Evolutionary conservation across 2,329 filamentous ascomycete genomes (phyloP).

Genomic region (Nemania sp.): DNA sequence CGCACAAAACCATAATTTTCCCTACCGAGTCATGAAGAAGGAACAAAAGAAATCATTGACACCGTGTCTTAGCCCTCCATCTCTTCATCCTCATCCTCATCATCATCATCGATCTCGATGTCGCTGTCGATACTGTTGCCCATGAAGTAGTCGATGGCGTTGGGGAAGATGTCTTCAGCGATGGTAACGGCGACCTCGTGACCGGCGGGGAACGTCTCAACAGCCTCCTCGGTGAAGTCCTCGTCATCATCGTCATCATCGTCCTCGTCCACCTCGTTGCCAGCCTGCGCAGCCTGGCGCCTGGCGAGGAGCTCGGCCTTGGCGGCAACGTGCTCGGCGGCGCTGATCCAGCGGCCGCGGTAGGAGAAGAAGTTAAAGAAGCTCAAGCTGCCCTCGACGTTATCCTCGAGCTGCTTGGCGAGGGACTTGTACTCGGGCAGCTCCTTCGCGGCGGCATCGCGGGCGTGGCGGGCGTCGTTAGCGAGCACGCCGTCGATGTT

Average conservation of each 20-base stretch:
- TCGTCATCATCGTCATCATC: constrained; percentile 44
- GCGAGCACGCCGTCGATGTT: constrained; percentile 41
- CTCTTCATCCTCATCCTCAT: constrained; percentile 38
- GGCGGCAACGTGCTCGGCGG: constrained; percentile 63
- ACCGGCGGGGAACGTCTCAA: constrained; percentile 38
- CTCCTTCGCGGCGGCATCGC: constrained; percentile 36
- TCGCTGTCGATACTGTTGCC: constrained; percentile 35
- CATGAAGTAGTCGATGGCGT: constrained; percentile 39
- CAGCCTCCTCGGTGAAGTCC: constrained; percentile 41
- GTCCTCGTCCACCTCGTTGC: constrained; percentile 40
- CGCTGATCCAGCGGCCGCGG: constrained; percentile 61
- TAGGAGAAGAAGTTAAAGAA: constrained; percentile 77
- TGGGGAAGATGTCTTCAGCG: constrained; percentile 38
- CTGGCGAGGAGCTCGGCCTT: constrained; percentile 43
- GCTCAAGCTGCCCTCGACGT: constrained; percentile 49
- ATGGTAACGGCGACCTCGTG: constrained; percentile 38
- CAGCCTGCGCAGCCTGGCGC: constrained; percentile 36
- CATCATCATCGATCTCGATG: constrained; percentile 33
- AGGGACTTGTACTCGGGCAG: constrained; percentile 37
- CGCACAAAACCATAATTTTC: constrained; percentile 19
- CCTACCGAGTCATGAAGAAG: constrained; percentile 21
- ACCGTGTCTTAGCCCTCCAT: constrained; percentile 32
- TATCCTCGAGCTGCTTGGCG: constrained; percentile 31
- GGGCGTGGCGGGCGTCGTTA: constrained; percentile 35
- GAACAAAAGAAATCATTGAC: constrained; percentile 20